Percentiles rank a stretch among this genome's conserved stretches.
Evolutionary conservation across 768 basidiomycete species (phyloP).

Genomic region (Lepiota venenata): DNA sequence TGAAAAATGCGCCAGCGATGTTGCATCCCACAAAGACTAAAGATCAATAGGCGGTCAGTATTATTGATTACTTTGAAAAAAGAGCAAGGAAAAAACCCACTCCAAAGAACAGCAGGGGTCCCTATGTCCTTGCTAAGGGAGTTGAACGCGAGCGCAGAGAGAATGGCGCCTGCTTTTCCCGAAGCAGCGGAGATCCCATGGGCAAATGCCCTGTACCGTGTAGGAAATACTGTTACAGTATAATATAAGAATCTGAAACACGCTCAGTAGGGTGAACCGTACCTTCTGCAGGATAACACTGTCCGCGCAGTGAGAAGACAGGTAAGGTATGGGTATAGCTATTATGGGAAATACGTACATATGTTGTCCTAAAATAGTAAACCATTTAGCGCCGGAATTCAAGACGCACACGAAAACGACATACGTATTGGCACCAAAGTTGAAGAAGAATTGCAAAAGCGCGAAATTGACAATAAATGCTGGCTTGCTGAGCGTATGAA

Average conservation of each 20-base stretch:
- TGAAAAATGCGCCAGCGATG: slow-evolving; percentile 47
- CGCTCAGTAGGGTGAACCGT: neutral
- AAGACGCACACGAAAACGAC: slow-evolving; percentile 18
- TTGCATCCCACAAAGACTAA: slow-evolving; percentile 68
- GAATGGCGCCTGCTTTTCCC: slow-evolving; percentile 77
- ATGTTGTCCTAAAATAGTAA: slow-evolving; percentile 40
- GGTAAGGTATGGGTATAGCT: neutral
- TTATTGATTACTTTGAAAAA: neutral
- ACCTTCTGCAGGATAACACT: slow-evolving; percentile 70
- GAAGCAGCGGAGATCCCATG: slow-evolving; percentile 73
- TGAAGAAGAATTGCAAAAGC: slow-evolving; percentile 79
- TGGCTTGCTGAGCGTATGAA: slow-evolving; percentile 49
- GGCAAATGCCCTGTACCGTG: slow-evolving; percentile 66
- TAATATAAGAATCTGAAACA: neutral
- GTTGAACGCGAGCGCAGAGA: slow-evolving; percentile 73
- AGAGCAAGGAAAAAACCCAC: slow-evolving; percentile 35
- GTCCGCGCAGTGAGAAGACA: neutral
- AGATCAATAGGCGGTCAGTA: neutral
- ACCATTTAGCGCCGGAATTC: neutral
- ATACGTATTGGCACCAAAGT: slow-evolving; percentile 73
- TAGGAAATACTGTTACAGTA: slow-evolving; percentile 61
- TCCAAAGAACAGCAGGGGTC: slow-evolving; percentile 67
- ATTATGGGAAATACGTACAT: slow-evolving; percentile 27
- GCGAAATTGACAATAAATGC: slow-evolving; percentile 73
- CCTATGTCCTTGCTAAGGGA: slow-evolving; percentile 57